Evolutionary conservation across 2,329 filamentous ascomycete species (phyloP).

Genomic region (Phialophora tarda): DNA sequence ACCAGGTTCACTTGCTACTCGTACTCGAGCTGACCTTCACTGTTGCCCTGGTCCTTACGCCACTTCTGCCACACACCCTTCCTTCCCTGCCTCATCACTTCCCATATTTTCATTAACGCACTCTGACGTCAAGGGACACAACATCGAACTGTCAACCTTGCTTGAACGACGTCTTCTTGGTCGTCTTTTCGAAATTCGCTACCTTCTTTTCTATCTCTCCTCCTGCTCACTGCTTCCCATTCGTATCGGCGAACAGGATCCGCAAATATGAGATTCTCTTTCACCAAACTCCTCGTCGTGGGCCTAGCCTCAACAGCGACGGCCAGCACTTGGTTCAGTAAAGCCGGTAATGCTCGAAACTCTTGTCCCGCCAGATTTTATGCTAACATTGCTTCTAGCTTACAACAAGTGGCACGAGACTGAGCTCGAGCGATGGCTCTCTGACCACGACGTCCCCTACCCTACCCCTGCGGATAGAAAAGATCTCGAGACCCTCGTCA

Average conservation of each 20-base stretch:
- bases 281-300: constrained; percentile 71
- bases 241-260: neutral
- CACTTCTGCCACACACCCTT: constrained; percentile 16
- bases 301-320: constrained; percentile 71
- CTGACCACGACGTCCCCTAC: constrained; percentile 88
- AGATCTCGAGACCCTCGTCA: constrained; percentile 88
- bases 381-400: constrained; percentile 58
- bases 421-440: constrained; percentile 95
- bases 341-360: constrained; percentile 69
- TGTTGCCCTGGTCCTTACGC: constrained; percentile 5
- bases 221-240: constrained; percentile 6
- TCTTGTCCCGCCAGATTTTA: constrained; percentile 9
- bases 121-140: constrained; percentile 32
- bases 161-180: constrained; percentile 16
- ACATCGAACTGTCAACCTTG: constrained; percentile 10
- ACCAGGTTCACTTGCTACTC: neutral
- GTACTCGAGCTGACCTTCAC: constrained; percentile 2
- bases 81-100: neutral
- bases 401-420: constrained; percentile 99
- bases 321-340: constrained; percentile 83
- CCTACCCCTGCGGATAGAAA: constrained; percentile 90
- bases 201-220: constrained; percentile 12
- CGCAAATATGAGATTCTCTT: constrained; percentile 74
- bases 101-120: constrained; percentile 14
- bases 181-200: constrained; percentile 8